These are phyloP conservation scores for Aureobasidium subglaciale DNA, from an alignment of 2,329 filamentous ascomycete genomes.

Conservation along the genomic window DNA sequence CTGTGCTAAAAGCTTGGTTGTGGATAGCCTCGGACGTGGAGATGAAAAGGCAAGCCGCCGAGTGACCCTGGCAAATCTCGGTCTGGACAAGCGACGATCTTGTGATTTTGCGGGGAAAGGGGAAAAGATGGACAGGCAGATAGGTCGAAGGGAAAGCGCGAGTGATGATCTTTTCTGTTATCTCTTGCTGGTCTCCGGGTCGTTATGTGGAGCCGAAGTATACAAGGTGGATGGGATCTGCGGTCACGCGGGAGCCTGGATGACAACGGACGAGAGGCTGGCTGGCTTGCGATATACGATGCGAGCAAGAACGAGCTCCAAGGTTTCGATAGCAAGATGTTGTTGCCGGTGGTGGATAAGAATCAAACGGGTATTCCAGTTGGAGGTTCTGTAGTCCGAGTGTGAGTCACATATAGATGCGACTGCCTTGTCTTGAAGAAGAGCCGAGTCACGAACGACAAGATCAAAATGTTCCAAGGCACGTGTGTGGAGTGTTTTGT, in stretches of 20 bases:
- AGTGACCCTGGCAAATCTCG: neutral
- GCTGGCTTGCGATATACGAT: neutral
- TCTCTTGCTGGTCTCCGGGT: neutral
- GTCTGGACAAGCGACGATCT: conserved; percentile 9
- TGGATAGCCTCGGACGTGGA: neutral
- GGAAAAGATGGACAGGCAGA: neutral
- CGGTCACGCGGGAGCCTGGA: neutral
- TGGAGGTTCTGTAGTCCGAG: neutral
- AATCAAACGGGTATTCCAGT: neutral
- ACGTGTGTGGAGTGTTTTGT: neutral
- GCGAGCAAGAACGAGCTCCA: neutral
- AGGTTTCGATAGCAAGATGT: conserved; percentile 1
- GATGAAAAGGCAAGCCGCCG: neutral
- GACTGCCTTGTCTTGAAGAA: neutral
- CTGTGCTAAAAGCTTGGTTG: conserved; percentile 9
- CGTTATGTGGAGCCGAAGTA: neutral
- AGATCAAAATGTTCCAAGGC: neutral
- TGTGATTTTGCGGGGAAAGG: conserved; percentile 4
- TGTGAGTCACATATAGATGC: neutral
- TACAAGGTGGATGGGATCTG: neutral
- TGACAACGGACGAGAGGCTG: conserved; percentile 6
- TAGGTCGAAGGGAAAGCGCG: conserved; percentile 4
- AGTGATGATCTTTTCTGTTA: conserved; percentile 3
- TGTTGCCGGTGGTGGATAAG: neutral
- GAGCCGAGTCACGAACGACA: neutral